phyloP scores from a whole-genome alignment of 2,329 filamentous ascomycete genomes.

The Chaetomiaceae sp. region DNA sequence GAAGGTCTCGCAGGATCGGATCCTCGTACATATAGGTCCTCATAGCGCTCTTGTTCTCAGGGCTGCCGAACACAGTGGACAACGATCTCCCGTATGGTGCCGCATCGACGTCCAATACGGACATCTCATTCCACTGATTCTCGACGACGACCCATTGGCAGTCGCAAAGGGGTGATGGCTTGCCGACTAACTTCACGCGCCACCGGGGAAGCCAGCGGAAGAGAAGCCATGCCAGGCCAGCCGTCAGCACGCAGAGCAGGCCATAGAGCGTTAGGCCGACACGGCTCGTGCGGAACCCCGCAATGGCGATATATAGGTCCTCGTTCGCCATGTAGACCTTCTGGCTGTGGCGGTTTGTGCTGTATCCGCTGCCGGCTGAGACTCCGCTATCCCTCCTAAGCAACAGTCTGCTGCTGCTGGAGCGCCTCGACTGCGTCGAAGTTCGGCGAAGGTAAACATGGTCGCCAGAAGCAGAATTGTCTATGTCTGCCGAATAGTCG shows the following conservation, averaged over 20 bases:
- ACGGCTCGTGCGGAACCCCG: constrained; percentile 78
- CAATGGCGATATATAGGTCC: constrained; percentile 88
- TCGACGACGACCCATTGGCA: constrained; percentile 93
- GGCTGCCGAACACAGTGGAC: constrained; percentile 62
- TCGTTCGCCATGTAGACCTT: constrained; percentile 92
- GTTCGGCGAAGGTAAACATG: constrained; percentile 56
- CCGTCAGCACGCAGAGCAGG: constrained; percentile 64
- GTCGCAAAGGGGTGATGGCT: constrained; percentile 61
- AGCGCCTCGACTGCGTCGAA: constrained; percentile 55
- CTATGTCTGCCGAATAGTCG: constrained; percentile 36
- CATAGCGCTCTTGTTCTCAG: constrained; percentile 59
- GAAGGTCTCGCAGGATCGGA: constrained; percentile 69
- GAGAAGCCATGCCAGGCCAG: constrained; percentile 76
- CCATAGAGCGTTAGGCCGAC: constrained; percentile 67
- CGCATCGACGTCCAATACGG: constrained; percentile 63
- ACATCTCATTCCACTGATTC: constrained; percentile 95
- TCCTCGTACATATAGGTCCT: constrained; percentile 71
- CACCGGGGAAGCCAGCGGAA: constrained; percentile 87
- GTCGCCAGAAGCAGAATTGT: constrained; percentile 37
- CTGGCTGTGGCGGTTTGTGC: constrained; percentile 67
- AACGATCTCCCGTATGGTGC: constrained; percentile 51
- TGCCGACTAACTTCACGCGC: constrained; percentile 73
- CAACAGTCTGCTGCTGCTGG: constrained; percentile 61
- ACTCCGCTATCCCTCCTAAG: constrained; percentile 66
- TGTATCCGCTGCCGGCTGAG: constrained; percentile 62